Evolutionary conservation across 306 rosid genomes (phyloP).

Genomic region (Rosa rugosa): DNA sequence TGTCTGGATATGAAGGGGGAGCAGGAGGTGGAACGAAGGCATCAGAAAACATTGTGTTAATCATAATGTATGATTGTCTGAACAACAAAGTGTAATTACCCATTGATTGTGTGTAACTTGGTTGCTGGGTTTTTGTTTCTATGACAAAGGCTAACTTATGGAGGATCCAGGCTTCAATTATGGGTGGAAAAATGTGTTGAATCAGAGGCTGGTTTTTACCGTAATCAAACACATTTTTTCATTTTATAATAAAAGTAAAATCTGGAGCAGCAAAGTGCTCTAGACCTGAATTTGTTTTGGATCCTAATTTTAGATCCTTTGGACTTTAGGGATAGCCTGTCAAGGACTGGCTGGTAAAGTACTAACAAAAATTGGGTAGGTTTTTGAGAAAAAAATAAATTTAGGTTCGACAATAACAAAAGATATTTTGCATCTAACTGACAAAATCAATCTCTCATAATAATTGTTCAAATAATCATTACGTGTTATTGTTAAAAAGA

Average conservation of each 20-base stretch:
- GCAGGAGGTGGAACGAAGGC: conserved; percentile 8
- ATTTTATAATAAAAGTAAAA: background rate
- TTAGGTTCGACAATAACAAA: no score
- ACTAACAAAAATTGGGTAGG: background rate
- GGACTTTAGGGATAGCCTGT: no score
- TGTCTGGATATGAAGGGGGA: conserved; percentile 12
- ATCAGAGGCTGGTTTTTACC: background rate
- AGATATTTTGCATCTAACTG: no score
- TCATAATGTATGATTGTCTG: conserved; percentile 9
- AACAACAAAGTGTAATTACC: conserved; percentile 13
- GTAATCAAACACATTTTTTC: background rate
- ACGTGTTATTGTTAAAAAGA: no score
- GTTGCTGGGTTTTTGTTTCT: background rate
- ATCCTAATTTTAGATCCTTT: conserved; percentile 1
- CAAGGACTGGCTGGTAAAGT: background rate
- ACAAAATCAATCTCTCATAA: no score
- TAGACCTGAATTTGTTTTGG: conserved; percentile 1
- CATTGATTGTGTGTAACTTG: background rate
- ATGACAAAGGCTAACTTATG: background rate
- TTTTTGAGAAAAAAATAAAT: background rate
- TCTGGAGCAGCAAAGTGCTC: background rate
- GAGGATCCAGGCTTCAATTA: no score
- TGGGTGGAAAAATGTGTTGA: no score
- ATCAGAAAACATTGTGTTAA: conserved; percentile 9
- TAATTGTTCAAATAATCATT: no score